A percentile compares a stretch with the other conserved stretches of the same genome.
Evolutionary conservation across 2,329 filamentous ascomycete species (phyloP).

Genomic region (Neocatenulostroma microsporum): DNA sequence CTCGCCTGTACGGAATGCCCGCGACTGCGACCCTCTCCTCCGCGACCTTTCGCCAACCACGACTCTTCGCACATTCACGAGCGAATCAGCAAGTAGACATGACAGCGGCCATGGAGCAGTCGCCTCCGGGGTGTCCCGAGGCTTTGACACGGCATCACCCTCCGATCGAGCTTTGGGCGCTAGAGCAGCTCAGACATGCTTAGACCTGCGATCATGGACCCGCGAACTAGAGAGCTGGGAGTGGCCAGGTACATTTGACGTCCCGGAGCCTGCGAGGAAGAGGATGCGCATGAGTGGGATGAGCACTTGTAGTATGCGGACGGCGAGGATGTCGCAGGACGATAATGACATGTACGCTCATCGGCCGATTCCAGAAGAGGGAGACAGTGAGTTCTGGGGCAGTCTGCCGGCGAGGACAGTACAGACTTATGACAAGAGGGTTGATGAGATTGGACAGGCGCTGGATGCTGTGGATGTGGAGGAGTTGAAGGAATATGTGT

Average conservation of each 20-base stretch:
- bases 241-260: slow-evolving; percentile 48
- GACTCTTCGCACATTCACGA: slow-evolving; percentile 54
- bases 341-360: too few species aligned
- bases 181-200: slow-evolving; percentile 61
- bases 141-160: slow-evolving; percentile 55
- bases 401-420: slow-evolving; percentile 61
- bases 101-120: slow-evolving; percentile 27
- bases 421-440: slow-evolving; percentile 59
- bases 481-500: slow-evolving; percentile 79
- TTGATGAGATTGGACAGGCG: slow-evolving; percentile 64
- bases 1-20: slow-evolving; percentile 23
- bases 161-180: slow-evolving; percentile 64
- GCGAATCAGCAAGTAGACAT: slow-evolving; percentile 27
- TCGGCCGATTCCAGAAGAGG: slow-evolving; percentile 16
- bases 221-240: slow-evolving; percentile 59
- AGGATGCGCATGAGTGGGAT: slow-evolving; percentile 20
- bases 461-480: slow-evolving; percentile 68
- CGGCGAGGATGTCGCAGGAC: slow-evolving; percentile 5
- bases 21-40: slow-evolving; percentile 41
- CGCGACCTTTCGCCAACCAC: slow-evolving; percentile 53
- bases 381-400: slow-evolving; percentile 54
- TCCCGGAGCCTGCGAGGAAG: slow-evolving; percentile 26
- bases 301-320: slow-evolving; percentile 5
- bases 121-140: slow-evolving; percentile 37
- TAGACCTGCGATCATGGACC: slow-evolving; percentile 65